These are phyloP conservation scores for Tetracladium maxilliforme DNA, from an alignment of 2,329 filamentous ascomycete genomes.

Conservation along the genomic window DNA sequence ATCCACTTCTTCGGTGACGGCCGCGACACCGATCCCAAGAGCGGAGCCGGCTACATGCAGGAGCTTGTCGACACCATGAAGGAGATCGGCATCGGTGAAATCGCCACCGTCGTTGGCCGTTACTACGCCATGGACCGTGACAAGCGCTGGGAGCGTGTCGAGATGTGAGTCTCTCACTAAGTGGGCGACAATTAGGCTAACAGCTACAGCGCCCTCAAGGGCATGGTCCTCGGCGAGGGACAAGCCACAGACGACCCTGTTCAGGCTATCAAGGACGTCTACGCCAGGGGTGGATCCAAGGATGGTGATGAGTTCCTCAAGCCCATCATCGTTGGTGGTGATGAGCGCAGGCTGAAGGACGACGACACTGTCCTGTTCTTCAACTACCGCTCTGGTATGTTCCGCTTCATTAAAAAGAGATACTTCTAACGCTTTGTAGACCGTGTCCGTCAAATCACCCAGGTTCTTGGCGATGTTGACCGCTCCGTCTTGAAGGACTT, in stretches of 20 bases:
- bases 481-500: conserved; percentile 84
- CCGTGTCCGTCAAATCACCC: conserved; percentile 89
- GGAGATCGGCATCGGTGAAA: conserved; percentile 73
- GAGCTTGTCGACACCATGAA: conserved; percentile 67
- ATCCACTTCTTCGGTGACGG: conserved; percentile 99
- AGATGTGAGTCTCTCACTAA: too few species aligned
- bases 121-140: conserved; percentile 99
- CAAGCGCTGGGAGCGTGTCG: conserved; percentile 95
- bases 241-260: conserved; percentile 76
- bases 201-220: conserved; percentile 81
- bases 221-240: conserved; percentile 72
- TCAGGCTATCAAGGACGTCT: conserved; percentile 73
- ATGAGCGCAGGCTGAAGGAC: conserved; percentile 77
- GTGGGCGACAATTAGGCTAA: too few species aligned
- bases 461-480: conserved; percentile 84
- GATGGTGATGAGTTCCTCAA: conserved; percentile 98
- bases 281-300: conserved; percentile 66
- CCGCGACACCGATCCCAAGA: conserved; percentile 96
- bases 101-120: conserved; percentile 85
- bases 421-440: too few species aligned
- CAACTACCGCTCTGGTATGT: conserved; percentile 99
- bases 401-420: too few species aligned
- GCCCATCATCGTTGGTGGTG: conserved; percentile 86
- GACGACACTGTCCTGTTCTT: conserved; percentile 97
- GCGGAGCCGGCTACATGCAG: conserved; percentile 74